Evolutionary conservation across 352 stramenopile species (phyloP), one percentile per base, ranked within the genome.

Genomic region (Pythium brachiatum): DNA sequence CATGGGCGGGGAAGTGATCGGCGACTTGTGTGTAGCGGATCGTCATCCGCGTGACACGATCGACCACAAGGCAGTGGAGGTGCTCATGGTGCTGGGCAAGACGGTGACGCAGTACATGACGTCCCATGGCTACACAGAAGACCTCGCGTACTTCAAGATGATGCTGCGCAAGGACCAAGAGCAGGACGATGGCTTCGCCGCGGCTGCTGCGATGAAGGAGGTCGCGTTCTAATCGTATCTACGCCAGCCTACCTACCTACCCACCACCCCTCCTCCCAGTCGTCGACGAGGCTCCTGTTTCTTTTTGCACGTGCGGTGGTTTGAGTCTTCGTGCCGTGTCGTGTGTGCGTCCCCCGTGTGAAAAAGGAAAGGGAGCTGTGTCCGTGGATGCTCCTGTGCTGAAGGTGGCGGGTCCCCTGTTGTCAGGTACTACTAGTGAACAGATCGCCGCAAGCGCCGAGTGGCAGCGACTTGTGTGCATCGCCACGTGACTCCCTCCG

Each of bases 71-170:
- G 75, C 90, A 20, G 81, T 95, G 25, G 87, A 95, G 38, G 86
- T 95, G 34, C 73, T 95, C 27, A 91, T 88, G 51, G 85, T 95
- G 20, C 73, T 95, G n/a, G 87, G 83, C 26, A 84, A 93, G 73
- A 94, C 87, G 1, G 85, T 88, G 53, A 94, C 87, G 31, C 81
- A 92, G 68, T 95, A 95, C 78, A 95, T 95, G 87, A 83, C 86
- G 48, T 93, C 83, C 34, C 73, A 79, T 16, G 83, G 89, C 25
- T 95, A 92, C 58, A 76, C 86, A 38, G 81, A 89, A 57, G 86
- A 95, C 36, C 69, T 92, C 26, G 66, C 72, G 15, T 74, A 88
- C 57, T 90, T 89, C 67, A 89, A 89, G 62, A 64, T 80, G 26
- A 60, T 74, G 53, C 66, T 78, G 20, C 48, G 69, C 47, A 64